Evolutionary conservation across 768 basidiomycete species (phyloP).

Genomic region (Serendipita sp.): DNA sequence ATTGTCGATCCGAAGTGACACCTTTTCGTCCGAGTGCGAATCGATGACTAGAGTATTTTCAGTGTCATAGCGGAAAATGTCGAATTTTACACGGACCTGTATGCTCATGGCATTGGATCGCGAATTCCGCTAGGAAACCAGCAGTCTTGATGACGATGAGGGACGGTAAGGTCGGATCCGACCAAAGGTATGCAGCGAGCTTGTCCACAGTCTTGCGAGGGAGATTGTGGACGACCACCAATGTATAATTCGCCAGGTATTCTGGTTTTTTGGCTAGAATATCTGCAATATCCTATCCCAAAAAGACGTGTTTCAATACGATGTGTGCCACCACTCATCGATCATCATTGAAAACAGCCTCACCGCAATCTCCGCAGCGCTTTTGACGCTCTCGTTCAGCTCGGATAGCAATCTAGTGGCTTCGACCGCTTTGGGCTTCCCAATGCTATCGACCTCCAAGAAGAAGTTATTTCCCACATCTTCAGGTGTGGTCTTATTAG

Average conservation of each 20-base stretch:
- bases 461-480: slow-evolving; percentile 98
- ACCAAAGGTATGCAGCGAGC: slow-evolving; percentile 56
- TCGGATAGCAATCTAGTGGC: slow-evolving; percentile 61
- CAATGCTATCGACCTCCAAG: slow-evolving; percentile 65
- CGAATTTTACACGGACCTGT: slow-evolving; percentile 35
- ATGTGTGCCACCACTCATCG: not conserved
- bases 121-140: slow-evolving; percentile 81
- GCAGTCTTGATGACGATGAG: slow-evolving; percentile 69
- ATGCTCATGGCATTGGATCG: slow-evolving; percentile 80
- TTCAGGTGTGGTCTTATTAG: slow-evolving; percentile 37
- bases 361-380: slow-evolving; percentile 39
- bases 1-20: slow-evolving; percentile 69
- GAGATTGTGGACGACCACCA: slow-evolving; percentile 79
- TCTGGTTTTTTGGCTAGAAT: slow-evolving; percentile 39
- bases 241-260: slow-evolving; percentile 47
- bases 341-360: slow-evolving; percentile 5
- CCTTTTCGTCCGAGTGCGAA: slow-evolving; percentile 61
- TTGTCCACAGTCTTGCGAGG: slow-evolving; percentile 34
- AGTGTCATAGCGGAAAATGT: not conserved
- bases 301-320: not conserved
- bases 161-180: slow-evolving; percentile 37
- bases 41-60: slow-evolving; percentile 49
- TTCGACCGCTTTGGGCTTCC: slow-evolving; percentile 63
- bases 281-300: slow-evolving; percentile 28
- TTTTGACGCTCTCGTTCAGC: slow-evolving; percentile 77